Evolutionary conservation across 495 filamentous ascomycete species (phyloP), one percentile per base, ranked within the genome.

Genomic region (Hypoxylon lienhwacheense): DNA sequence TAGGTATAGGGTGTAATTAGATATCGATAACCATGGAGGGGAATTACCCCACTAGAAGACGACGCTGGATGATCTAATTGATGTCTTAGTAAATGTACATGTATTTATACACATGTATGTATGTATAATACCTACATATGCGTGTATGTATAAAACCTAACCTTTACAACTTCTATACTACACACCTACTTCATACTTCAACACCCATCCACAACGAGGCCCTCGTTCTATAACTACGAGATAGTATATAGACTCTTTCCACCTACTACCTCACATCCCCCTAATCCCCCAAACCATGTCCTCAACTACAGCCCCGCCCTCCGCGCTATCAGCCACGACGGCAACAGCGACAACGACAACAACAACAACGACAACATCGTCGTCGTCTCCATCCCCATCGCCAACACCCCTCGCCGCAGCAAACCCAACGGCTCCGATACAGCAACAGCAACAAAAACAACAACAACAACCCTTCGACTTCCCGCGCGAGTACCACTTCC

Each of bases 401-500:
- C n/a, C 34, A 20, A 8, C 36, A 25, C 14, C 37, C 20, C n/a
- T 24, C 53, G 10, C 28, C 28, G n/a, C 37, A 7, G 2, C 41
- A 21, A 21, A 22, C 17, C 48, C 14, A 36, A 56, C 8, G 40
- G 31, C 32, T 28, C 46, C 11, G 16, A 47, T n/a, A 33, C 65
- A 24, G 35, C 19, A 24, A 33, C 21, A 4, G 35, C 33, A 0
- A 11, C 48, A 15, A 5, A 59, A 11, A 11, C 40, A 29, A 8
- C 42, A 25, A 7, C 7, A 28, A 31, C 31, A 25, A n/a, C 20
- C 60, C 58, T 79, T 75, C 71, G 20, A 40, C 20, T 80, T 77
- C 68, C 80, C 78, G 2, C 70, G 67, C 32, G 73, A 79, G 39
- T 81, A 86, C 77, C 62, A 66, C 72, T 88, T 86, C 71, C 86